Conservation (phyloP, 2,329 filamentous ascomycete species). For the Fusarium sororula region DNA sequence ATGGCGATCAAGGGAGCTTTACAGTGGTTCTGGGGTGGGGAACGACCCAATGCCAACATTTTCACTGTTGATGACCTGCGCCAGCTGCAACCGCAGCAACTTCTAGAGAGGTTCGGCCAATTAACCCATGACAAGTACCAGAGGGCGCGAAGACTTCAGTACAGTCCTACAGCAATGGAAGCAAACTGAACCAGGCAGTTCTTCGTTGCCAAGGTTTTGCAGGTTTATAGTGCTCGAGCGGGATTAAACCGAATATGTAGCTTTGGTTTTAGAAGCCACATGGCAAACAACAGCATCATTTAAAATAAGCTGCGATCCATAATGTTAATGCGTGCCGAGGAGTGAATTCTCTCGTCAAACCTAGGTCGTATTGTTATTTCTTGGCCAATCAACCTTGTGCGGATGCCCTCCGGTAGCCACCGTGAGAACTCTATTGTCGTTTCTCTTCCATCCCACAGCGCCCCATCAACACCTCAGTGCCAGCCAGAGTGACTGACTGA, state of each 20-base stretch:
- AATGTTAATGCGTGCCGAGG: neutral
- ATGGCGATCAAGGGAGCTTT: slow-evolving; percentile 24
- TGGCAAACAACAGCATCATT: neutral
- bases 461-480: neutral
- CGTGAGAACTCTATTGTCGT: slow-evolving; percentile 26
- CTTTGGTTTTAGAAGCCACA: neutral
- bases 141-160: neutral
- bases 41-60: slow-evolving; percentile 14
- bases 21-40: slow-evolving; percentile 4
- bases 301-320: neutral
- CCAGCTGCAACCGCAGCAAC: slow-evolving; percentile 3
- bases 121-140: neutral
- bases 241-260: neutral
- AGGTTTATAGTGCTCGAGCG: too few species aligned
- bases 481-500: neutral
- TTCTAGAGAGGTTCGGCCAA: neutral
- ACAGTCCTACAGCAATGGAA: neutral
- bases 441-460: neutral
- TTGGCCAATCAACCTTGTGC: slow-evolving; percentile 18
- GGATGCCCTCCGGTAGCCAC: slow-evolving; percentile 17
- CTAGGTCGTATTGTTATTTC: neutral
- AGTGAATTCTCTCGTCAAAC: neutral
- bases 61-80: slow-evolving; percentile 7
- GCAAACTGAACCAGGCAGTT: neutral
- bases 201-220: neutral